Percentiles rank a stretch among this genome's conserved stretches.
Evolutionary conservation across 495 filamentous ascomycete species (phyloP).

Genomic region (Neurospora sp.): DNA sequence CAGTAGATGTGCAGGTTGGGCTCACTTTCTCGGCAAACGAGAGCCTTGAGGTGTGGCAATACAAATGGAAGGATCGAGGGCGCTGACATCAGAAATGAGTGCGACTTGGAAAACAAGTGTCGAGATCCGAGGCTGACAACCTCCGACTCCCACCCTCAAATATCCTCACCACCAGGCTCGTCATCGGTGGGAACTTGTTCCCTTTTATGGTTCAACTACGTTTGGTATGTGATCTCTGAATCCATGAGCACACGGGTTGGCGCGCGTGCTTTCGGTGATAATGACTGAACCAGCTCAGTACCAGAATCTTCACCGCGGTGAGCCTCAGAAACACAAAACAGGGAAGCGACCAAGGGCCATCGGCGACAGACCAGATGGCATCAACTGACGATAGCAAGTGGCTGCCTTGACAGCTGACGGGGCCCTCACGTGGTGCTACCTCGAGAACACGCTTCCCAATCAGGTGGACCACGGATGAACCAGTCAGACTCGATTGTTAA

Average conservation of each 20-base stretch:
- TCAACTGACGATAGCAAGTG: background rate
- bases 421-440: background rate
- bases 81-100: background rate
- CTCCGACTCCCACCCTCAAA: background rate
- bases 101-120: background rate
- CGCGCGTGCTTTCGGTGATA: background rate
- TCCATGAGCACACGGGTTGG: background rate
- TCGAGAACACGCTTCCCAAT: background rate
- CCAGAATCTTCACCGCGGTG: background rate
- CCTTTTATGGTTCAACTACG: background rate
- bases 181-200: background rate
- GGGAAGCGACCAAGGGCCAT: background rate
- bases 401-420: background rate
- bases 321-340: background rate
- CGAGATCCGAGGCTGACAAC: background rate
- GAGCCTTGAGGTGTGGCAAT: background rate
- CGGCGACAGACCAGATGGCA: background rate
- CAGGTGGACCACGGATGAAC: background rate
- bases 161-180: background rate
- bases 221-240: background rate
- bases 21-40: background rate
- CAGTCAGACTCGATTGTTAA: background rate
- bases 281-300: background rate
- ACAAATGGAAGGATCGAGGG: background rate
- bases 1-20: background rate